A percentile compares a stretch with the other conserved stretches of the same genome.
phyloP scores from a whole-genome alignment of 768 basidiomycete genomes.

The Suillus decipiens region DNA sequence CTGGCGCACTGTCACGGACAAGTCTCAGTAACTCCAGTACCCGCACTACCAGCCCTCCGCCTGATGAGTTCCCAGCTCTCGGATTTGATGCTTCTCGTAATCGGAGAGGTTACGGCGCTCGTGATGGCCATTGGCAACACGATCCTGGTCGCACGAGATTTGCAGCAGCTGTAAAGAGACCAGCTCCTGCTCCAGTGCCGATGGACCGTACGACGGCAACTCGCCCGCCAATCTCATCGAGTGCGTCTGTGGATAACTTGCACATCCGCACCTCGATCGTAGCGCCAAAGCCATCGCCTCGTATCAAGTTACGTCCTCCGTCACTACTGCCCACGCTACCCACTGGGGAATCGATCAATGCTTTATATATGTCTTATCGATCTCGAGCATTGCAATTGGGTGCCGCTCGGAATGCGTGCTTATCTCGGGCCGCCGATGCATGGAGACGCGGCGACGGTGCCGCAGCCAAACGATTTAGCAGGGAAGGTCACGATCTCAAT shows the following conservation, averaged over 20 bases:
- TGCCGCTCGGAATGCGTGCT: constrained; percentile 89
- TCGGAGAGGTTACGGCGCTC: constrained; percentile 43
- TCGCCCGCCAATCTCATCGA: constrained; percentile 55
- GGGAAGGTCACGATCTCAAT: constrained; percentile 93
- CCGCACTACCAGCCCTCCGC: constrained; percentile 31
- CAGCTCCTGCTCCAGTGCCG: constrained; percentile 32
- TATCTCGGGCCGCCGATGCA: constrained; percentile 93
- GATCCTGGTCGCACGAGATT: constrained; percentile 92
- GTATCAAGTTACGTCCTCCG: constrained; percentile 82
- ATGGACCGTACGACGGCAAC: constrained; percentile 45
- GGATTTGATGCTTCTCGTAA: constrained; percentile 48
- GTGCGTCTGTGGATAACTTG: constrained; percentile 54
- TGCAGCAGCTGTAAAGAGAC: constrained; percentile 85
- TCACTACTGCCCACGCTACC: constrained; percentile 83
- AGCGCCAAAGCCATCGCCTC: constrained; percentile 79
- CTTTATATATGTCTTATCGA: constrained; percentile 87
- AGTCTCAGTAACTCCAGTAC: constrained; percentile 49
- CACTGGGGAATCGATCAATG: constrained; percentile 80
- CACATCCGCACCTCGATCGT: constrained; percentile 70
- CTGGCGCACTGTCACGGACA: constrained; percentile 65
- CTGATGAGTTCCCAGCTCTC: constrained; percentile 74
- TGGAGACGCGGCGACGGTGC: constrained; percentile 96
- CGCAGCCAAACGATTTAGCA: constrained; percentile 90
- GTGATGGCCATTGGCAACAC: constrained; percentile 45
- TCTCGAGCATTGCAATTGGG: constrained; percentile 89